Conservation (phyloP, 2,329 filamentous ascomycete genomes). For the Pseudofabraea citricarpa region DNA sequence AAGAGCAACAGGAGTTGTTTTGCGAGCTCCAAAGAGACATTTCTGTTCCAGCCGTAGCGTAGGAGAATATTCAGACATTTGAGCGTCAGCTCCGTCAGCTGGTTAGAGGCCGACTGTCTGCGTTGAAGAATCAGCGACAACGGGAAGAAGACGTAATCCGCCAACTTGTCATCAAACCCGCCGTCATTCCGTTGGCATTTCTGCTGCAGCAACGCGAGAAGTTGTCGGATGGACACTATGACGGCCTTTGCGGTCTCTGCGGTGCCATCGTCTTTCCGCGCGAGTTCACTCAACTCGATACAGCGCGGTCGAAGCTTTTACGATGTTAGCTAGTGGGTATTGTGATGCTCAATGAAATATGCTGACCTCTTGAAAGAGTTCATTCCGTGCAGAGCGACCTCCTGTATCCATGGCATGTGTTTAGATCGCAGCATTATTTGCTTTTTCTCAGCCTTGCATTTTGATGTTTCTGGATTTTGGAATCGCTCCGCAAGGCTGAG, state of each 20-base stretch:
- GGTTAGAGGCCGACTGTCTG: constrained; percentile 66
- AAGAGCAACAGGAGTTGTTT: constrained; percentile 84
- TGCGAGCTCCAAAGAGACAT: constrained; percentile 66
- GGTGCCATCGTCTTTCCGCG: constrained; percentile 42
- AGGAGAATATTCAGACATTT: constrained; percentile 72
- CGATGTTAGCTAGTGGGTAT: constrained; percentile 7
- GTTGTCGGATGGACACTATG: constrained; percentile 37
- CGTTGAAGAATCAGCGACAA: constrained; percentile 80
- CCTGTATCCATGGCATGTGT: constrained; percentile 18
- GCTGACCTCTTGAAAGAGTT: constrained; percentile 26
- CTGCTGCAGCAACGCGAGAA: constrained; percentile 40
- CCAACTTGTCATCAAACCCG: constrained; percentile 72
- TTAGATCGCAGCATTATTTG: not conserved
- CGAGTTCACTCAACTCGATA: constrained; percentile 53
- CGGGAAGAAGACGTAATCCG: constrained; percentile 94
- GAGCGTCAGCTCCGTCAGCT: constrained; percentile 70
- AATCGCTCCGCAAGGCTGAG: too few species aligned
- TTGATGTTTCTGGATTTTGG: too few species aligned
- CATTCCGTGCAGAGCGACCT: constrained; percentile 24
- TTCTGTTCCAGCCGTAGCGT: constrained; percentile 70
- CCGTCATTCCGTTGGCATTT: constrained; percentile 38
- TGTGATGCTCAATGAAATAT: not conserved
- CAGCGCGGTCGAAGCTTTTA: constrained; percentile 58
- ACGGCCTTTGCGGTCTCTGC: constrained; percentile 39
- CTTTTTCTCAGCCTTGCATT: too few species aligned